Percentiles rank a stretch among this genome's conserved stretches.
Evolutionary conservation across 2,329 filamentous ascomycete species (phyloP).

Genomic region (Aspergillus clavatus): DNA sequence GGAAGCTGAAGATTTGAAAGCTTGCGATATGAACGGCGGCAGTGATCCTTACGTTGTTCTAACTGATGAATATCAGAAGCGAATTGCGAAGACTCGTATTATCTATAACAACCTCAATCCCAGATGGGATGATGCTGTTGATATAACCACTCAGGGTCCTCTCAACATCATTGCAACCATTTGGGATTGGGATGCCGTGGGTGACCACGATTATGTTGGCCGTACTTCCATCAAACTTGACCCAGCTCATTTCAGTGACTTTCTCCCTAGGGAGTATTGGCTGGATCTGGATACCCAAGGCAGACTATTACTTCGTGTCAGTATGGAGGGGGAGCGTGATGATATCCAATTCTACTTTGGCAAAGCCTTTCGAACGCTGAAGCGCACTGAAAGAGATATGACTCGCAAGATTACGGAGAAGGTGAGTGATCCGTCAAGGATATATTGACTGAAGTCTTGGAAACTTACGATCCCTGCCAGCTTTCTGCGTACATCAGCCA

Average conservation of each 20-base stretch:
- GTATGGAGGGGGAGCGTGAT: constrained; percentile 97
- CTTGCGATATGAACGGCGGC: constrained; percentile 90
- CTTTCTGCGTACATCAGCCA: constrained; percentile 89
- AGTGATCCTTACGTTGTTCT: constrained; percentile 97
- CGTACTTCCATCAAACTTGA: constrained; percentile 97
- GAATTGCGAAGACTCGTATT: constrained; percentile 88
- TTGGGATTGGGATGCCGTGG: constrained; percentile 97
- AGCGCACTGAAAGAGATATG: constrained; percentile 96
- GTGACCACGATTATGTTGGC: constrained; percentile 95
- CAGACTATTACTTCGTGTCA: constrained; percentile 79
- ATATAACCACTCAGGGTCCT: constrained; percentile 86
- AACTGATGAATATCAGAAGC: constrained; percentile 95
- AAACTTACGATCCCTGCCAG: constrained; percentile 42
- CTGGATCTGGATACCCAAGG: constrained; percentile 95
- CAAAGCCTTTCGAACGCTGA: constrained; percentile 90
- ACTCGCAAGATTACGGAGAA: constrained; percentile 97
- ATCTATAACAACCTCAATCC: constrained; percentile 88
- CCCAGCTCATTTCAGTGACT: constrained; percentile 94
- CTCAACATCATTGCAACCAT: constrained; percentile 94
- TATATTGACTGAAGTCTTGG: neutral
- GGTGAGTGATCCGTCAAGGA: constrained; percentile 47
- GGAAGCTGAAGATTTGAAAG: constrained; percentile 93
- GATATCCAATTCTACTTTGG: constrained; percentile 99
- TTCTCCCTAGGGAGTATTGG: constrained; percentile 94
- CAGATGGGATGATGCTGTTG: constrained; percentile 94